Evolutionary conservation across 257 asterid genomes (phyloP).

Genomic region (Nicotiana obtusifolia): DNA sequence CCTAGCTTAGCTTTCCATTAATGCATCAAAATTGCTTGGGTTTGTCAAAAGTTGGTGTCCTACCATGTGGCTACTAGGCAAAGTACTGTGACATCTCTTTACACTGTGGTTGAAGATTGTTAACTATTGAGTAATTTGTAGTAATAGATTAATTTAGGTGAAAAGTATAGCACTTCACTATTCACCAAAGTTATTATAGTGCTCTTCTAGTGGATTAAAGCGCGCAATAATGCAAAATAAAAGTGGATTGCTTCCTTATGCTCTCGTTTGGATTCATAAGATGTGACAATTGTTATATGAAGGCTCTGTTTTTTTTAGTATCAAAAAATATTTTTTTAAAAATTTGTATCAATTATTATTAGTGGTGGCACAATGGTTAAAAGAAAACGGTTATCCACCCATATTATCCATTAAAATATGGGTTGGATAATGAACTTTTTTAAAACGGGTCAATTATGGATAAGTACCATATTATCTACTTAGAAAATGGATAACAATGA

Average conservation of each 20-base stretch:
- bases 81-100: neutral
- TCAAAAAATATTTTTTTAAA: no score
- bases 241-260: neutral
- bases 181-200: neutral
- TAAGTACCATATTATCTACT: no score
- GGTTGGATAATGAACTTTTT: no score
- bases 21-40: conserved; percentile 4
- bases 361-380: no score
- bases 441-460: no score
- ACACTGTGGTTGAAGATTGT: conserved; percentile 8
- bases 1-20: conserved; percentile 12
- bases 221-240: neutral
- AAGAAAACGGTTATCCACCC: no score
- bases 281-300: neutral
- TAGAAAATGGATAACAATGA: no score
- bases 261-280: neutral
- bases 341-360: no score
- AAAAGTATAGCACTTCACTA: neutral
- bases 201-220: neutral
- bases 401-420: no score
- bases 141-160: neutral
- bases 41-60: conserved; percentile 25
- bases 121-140: conserved; percentile 1
- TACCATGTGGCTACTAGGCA: conserved; percentile 30
- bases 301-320: no score